phyloP scores from a whole-genome alignment of 495 filamentous ascomycete genomes.

The Penicillium paradoxum region DNA sequence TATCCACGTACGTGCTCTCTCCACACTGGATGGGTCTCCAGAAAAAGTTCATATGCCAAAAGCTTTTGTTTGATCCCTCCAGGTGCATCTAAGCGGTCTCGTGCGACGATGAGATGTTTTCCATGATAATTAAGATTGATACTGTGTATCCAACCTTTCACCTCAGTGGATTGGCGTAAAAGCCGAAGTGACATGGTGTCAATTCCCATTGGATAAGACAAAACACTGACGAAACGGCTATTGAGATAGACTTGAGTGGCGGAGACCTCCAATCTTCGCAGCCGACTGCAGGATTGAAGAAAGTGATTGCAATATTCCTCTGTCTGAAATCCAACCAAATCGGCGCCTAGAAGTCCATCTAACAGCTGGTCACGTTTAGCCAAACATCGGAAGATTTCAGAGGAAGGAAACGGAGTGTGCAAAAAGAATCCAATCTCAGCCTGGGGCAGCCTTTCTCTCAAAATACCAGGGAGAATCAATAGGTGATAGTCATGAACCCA shows the following conservation, averaged over 20 bases:
- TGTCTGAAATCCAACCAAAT: conserved; percentile 86
- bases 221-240: conserved; percentile 76
- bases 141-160: conserved; percentile 65
- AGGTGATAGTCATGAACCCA: conserved; percentile 95
- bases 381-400: conserved; percentile 84
- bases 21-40: conserved; percentile 81
- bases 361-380: conserved; percentile 71
- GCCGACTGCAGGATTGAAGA: conserved; percentile 79
- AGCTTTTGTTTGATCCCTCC: conserved; percentile 85
- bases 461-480: conserved; percentile 71
- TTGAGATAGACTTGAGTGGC: conserved; percentile 75
- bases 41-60: conserved; percentile 78
- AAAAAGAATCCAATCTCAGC: conserved; percentile 91
- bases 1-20: conserved; percentile 54
- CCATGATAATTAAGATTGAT: conserved; percentile 68
- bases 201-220: conserved; percentile 42
- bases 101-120: conserved; percentile 79
- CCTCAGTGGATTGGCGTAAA: conserved; percentile 61
- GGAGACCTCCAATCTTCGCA: conserved; percentile 74
- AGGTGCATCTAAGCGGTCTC: conserved; percentile 83
- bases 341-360: conserved; percentile 82
- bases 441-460: conserved; percentile 70
- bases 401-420: conserved; percentile 86
- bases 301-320: conserved; percentile 90
- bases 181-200: conserved; percentile 63